A percentile compares a stretch with the other conserved stretches of the same genome.
These are phyloP conservation scores for Ustilago xerochloae DNA, from an alignment of 1,284 basidiomycete species.

Conservation along the genomic window DNA sequence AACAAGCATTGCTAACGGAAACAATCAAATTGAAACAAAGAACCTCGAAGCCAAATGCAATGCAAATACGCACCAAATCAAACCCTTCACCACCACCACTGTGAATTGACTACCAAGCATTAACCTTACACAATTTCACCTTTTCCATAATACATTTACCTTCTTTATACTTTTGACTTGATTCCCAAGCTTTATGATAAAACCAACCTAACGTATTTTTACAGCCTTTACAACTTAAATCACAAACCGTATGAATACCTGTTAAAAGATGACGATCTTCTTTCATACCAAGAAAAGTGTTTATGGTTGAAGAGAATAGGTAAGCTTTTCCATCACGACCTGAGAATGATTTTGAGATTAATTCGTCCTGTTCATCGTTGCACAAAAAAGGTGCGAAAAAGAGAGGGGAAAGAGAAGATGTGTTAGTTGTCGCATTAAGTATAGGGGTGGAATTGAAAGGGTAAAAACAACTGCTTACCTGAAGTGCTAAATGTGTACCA, in stretches of 20 bases:
- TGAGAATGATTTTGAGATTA: slow-evolving; percentile 85
- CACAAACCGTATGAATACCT: slow-evolving; percentile 81
- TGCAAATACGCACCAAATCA: not conserved
- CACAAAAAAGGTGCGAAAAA: not conserved
- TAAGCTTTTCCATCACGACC: slow-evolving; percentile 85
- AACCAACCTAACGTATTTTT: slow-evolving; percentile 83
- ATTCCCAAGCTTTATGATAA: slow-evolving; percentile 82
- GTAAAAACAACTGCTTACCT: slow-evolving; percentile 25
- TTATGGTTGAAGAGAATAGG: slow-evolving; percentile 80
- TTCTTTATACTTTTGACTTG: slow-evolving; percentile 87
- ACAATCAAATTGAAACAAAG: too few relatives aligned
- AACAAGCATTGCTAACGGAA: not conserved
- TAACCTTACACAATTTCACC: slow-evolving; percentile 82
- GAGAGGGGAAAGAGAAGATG: not conserved
- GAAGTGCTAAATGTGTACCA: slow-evolving; percentile 57
- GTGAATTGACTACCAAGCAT: slow-evolving; percentile 74
- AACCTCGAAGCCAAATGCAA: not conserved
- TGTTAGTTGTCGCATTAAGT: not conserved
- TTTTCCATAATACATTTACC: slow-evolving; percentile 80
- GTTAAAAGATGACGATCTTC: slow-evolving; percentile 83
- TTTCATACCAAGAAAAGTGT: slow-evolving; percentile 78
- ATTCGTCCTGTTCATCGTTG: slow-evolving; percentile 75
- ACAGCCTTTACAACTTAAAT: slow-evolving; percentile 81
- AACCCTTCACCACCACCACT: not conserved
- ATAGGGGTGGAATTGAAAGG: not conserved